Conservation (phyloP, 176 grass and related monocot species). For the Hyparrhenia diplandra region DNA sequence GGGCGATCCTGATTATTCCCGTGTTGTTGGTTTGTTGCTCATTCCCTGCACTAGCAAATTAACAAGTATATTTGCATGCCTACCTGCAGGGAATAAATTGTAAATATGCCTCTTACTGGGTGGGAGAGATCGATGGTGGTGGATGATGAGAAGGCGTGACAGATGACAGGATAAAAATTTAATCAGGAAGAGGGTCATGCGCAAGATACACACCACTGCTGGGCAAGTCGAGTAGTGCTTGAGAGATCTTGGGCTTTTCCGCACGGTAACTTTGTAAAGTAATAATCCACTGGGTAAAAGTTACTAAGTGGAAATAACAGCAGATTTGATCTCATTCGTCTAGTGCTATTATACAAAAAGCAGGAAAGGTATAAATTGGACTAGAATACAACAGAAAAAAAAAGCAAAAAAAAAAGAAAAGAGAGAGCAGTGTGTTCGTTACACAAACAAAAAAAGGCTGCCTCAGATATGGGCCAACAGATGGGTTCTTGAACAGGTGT, state of each 20-base stretch:
- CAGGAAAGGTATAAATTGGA: background rate
- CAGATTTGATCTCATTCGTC: background rate
- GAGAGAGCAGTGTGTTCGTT: no score
- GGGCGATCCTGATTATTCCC: background rate
- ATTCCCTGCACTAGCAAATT: constrained; percentile 10
- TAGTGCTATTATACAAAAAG: background rate
- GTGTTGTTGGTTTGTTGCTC: background rate
- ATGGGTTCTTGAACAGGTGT: no score
- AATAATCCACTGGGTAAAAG: background rate
- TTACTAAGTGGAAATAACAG: background rate
- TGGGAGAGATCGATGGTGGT: background rate
- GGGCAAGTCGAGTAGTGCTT: no score
- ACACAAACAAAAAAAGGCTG: no score
- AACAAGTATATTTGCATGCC: constrained; percentile 10
- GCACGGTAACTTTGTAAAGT: background rate
- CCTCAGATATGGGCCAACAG: no score
- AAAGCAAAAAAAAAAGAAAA: background rate
- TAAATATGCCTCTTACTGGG: background rate
- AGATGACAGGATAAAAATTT: background rate
- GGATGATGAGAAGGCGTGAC: constrained; percentile 23
- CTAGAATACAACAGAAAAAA: background rate
- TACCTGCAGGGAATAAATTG: constrained; percentile 16
- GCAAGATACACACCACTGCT: background rate
- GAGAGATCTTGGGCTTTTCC: background rate
- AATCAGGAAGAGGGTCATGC: background rate